Conservation (phyloP, 345 rosid species). For the Moricandia arvensis region DNA sequence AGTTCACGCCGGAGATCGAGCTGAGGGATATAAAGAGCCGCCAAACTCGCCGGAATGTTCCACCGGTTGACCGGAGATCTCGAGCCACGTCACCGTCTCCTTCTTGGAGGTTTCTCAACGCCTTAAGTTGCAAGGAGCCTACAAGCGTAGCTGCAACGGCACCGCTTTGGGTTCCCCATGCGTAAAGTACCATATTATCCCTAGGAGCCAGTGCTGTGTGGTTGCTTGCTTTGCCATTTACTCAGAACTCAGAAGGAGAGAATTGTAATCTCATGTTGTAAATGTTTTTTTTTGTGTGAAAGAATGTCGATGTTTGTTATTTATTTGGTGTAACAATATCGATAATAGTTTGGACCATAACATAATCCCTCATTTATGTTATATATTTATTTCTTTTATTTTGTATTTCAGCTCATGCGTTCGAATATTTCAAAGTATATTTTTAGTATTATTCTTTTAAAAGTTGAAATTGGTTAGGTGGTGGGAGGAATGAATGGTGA, state of each 20-base stretch:
- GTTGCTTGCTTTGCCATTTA: constrained; percentile 12
- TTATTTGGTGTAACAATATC: constrained; percentile 15
- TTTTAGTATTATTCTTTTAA: neutral
- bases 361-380: neutral
- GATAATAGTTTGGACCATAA: constrained; percentile 21
- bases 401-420: neutral
- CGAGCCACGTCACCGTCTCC: constrained; percentile 35
- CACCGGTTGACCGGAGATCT: constrained; percentile 37
- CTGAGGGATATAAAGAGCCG: constrained; percentile 65
- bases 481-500: constrained; percentile 26
- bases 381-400: neutral
- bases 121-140: constrained; percentile 62
- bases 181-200: constrained; percentile 4
- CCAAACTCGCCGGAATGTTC: constrained; percentile 53
- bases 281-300: constrained; percentile 1
- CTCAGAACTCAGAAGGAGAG: neutral
- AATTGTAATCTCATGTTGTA: neutral
- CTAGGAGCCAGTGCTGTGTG: neutral
- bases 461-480: constrained; percentile 29
- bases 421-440: neutral
- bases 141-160: constrained; percentile 56
- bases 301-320: constrained; percentile 25
- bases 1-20: constrained; percentile 62
- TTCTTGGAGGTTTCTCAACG: constrained; percentile 58
- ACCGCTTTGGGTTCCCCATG: constrained; percentile 46